phyloP scores from a whole-genome alignment of 148 eudicot genomes.

The Rheum nobile region DNA sequence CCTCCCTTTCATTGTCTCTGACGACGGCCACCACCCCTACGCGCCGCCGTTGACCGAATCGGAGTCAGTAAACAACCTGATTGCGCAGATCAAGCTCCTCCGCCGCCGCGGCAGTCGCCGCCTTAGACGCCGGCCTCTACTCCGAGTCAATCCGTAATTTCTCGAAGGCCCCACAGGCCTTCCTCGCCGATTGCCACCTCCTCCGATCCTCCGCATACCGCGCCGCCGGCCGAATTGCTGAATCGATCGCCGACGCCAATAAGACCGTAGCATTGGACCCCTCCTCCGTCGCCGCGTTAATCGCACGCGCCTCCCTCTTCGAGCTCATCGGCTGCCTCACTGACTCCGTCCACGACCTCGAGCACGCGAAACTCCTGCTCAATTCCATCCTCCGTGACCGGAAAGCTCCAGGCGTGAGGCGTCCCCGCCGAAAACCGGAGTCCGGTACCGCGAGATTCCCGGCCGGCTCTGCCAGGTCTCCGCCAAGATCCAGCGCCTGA shows the following conservation, averaged over 20 bases:
- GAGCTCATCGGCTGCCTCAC: constrained; percentile 73
- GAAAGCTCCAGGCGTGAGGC: constrained; percentile 51
- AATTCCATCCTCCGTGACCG: constrained; percentile 69
- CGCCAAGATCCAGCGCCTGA: constrained; percentile 50
- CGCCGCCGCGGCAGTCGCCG: constrained; percentile 84
- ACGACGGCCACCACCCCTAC: constrained; percentile 20
- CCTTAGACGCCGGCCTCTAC: constrained; percentile 72
- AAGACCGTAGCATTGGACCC: constrained; percentile 68
- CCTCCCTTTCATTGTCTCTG: constrained; percentile 9
- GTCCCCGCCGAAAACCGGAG: constrained; percentile 36
- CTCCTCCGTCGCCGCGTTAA: constrained; percentile 46
- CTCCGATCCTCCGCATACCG: constrained; percentile 63
- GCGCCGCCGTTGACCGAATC: constrained; percentile 32
- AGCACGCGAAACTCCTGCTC: constrained; percentile 69
- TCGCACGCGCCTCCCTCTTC: constrained; percentile 50
- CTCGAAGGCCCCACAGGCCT: constrained; percentile 67
- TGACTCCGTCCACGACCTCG: no score
- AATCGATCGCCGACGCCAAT: constrained; percentile 74
- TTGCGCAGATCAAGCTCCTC: constrained; percentile 75
- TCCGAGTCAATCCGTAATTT: constrained; percentile 81
- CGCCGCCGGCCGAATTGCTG: constrained; percentile 56
- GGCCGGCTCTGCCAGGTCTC: constrained; percentile 45
- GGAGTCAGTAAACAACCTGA: constrained; percentile 50
- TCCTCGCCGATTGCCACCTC: constrained; percentile 78
- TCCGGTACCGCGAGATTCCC: constrained; percentile 67